A percentile compares a stretch with the other conserved stretches of the same genome.
Conservation (phyloP, 169 alveolate genomes). For the Eimeria maxima region DNA sequence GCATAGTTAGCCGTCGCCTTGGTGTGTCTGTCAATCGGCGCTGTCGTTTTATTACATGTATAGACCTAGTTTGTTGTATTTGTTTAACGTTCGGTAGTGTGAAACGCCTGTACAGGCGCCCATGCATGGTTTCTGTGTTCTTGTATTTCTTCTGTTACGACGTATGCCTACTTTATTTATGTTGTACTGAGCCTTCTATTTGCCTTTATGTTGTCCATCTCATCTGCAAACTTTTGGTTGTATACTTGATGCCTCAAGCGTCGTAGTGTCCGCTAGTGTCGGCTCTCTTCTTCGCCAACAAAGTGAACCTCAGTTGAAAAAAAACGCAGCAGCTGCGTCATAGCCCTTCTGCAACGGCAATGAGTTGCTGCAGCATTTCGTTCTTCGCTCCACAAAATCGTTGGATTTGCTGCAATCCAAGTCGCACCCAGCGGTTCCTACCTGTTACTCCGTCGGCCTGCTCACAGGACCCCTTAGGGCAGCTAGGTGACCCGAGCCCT, state of each 20-base stretch:
- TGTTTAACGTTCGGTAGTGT: not conserved
- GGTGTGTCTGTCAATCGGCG: not conserved
- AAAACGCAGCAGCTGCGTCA: slow-evolving; percentile 24
- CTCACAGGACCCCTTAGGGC: not conserved
- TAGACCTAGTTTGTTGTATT: not conserved
- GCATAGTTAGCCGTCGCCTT: not conserved
- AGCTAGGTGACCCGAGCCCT: slow-evolving; percentile 26
- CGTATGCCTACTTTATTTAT: not conserved
- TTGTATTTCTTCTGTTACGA: not conserved
- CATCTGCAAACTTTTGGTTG: not conserved
- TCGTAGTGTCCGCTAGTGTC: not conserved
- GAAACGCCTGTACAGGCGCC: not conserved
- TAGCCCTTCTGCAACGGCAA: slow-evolving; percentile 69
- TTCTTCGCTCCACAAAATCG: slow-evolving; percentile 22
- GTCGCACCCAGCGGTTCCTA: slow-evolving; percentile 66
- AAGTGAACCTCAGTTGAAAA: not conserved
- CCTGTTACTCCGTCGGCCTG: not conserved
- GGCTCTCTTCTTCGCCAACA: not conserved
- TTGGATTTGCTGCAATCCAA: slow-evolving; percentile 45
- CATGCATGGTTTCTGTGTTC: not conserved
- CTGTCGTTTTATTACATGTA: not conserved
- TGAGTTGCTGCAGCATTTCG: slow-evolving; percentile 32
- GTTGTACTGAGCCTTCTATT: not conserved
- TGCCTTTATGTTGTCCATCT: not conserved
- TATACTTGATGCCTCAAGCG: not conserved